A percentile compares a stretch with the other conserved stretches of the same genome.
Conservation (phyloP, 176 grass and related monocot genomes). For the Rhynchospora tenuis region DNA sequence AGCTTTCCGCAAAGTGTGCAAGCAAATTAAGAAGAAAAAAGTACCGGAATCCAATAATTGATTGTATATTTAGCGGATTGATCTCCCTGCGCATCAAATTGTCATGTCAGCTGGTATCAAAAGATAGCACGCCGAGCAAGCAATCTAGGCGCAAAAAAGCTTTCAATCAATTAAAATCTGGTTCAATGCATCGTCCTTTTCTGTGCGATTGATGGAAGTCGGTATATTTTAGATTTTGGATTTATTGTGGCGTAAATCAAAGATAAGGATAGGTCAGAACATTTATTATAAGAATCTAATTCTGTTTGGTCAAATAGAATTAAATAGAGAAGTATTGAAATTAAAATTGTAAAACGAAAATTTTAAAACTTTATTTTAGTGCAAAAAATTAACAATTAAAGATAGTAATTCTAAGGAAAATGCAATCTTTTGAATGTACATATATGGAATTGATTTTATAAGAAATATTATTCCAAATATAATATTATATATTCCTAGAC, state of each 20-base stretch:
- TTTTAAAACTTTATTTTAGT: too few species aligned
- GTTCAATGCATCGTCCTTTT: slow-evolving; percentile 29
- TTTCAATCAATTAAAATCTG: neutral
- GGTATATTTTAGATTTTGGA: neutral
- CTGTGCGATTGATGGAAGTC: slow-evolving; percentile 3
- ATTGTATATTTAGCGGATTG: neutral
- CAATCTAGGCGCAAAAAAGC: neutral
- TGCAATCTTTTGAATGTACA: too few species aligned
- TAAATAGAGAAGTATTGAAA: too few species aligned
- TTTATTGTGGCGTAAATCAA: neutral
- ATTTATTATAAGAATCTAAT: too few species aligned
- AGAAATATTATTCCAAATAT: too few species aligned
- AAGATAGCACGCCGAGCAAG: slow-evolving; percentile 15
- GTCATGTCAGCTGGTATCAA: slow-evolving; percentile 17
- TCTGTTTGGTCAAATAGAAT: too few species aligned
- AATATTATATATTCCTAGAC: too few species aligned
- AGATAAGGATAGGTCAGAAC: too few species aligned
- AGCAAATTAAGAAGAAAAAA: neutral
- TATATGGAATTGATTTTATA: too few species aligned
- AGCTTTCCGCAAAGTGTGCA: neutral
- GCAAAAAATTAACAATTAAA: too few species aligned
- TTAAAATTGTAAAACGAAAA: too few species aligned
- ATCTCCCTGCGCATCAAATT: neutral
- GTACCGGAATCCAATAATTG: neutral
- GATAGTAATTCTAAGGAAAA: too few species aligned